Evolutionary conservation across 495 filamentous ascomycete species (phyloP), one percentile per base, ranked within the genome.

Genomic region (Xylaria castorea): DNA sequence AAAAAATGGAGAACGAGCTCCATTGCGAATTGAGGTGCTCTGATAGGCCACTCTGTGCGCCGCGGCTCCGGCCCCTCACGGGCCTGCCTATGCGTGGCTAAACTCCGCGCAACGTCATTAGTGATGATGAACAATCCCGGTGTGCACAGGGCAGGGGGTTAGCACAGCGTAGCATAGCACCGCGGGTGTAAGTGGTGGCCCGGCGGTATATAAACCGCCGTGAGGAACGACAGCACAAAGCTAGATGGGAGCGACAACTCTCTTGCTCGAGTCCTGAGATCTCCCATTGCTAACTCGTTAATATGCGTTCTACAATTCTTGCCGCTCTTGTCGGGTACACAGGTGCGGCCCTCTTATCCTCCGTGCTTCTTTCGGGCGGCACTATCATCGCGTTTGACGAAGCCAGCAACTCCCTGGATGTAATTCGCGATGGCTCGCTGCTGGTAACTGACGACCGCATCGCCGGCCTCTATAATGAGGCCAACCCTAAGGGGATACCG

Each of bases 311-410:
- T 48, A 9, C 61, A 16, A 57, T 60, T 42, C 51, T 71, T 32
- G 51, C 70, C 7, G 27, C 61, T 42, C 51, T 68, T 44, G 64
- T 44, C 20, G 64, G 40, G 4, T 68, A 58, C 42, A n/a, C 42
- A 5, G 63, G 64, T 46, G 50, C 63, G 3, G 38, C 73, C 57
- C 36, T 70, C 25, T 71, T 78, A 0, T 70, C 75, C 3, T 83
- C 82, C 0, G 74, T 78, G 61, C 76, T 84, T n/a, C 77, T 84
- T 20, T 74, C 75, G 1, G 79, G 81, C 42, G 83, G 83, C 34
- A 86, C 83, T 11, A 82, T 86, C 53, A 79, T 86, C 61, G 75
- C 80, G 18, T 86, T 81, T 46, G 74, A 85, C 66, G 74, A 78
- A 9, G 66, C 70, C 9, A 77, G 74, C 27, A 74, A 85, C 22